Evolutionary conservation across 176 grass and related monocot genomes (phyloP), one percentile per base, ranked within the genome.

Genomic region (Panicum miliaceum): DNA sequence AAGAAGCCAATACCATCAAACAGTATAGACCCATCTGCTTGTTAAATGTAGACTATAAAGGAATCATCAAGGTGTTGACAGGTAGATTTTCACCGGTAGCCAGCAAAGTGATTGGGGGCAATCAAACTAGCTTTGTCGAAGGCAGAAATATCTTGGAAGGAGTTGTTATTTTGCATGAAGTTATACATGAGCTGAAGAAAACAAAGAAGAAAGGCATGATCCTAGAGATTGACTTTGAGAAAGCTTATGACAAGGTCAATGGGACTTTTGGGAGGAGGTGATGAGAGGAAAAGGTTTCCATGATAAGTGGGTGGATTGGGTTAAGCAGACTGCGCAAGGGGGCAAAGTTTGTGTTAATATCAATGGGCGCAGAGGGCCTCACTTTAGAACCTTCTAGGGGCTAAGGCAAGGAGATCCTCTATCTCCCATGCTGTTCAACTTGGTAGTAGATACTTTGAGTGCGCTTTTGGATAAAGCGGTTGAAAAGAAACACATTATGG

Each of bases 101-200:
- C 0, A 3, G 20, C 0, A 0, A 27, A 1, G 2, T 47, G 0
- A 47, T 71, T 0, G 3, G 41, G 0, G 0, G 0, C 0, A 25
- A 22, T 2, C 12, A 47, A 0, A 47, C 38, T 7, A 11, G 41
- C 0, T 71, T 71, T 0, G 8, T 66, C 7, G 15, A 35, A 9
- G 29, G 15, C 0, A 66, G 14, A 19, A 18, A 66, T 3, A 66
- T 66, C 12, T 4, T 71, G 4, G 68, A 71, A 6, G 68, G 68
- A 0, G 22, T 19, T 0, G 18, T 68, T 0, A 22, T 43, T 0
- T 1, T 66, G 0, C 64, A 66, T 66, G 64, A 66, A 3, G 42
- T 47, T 0, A 27, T 71, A 0, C 40, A 71, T 71, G 68, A 71
- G 8, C 1, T 71, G 0, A 27, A 14, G 1, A 41, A 1, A 1